phyloP scores from a whole-genome alignment of 257 asterid genomes.

The Nicotiana otophora region DNA sequence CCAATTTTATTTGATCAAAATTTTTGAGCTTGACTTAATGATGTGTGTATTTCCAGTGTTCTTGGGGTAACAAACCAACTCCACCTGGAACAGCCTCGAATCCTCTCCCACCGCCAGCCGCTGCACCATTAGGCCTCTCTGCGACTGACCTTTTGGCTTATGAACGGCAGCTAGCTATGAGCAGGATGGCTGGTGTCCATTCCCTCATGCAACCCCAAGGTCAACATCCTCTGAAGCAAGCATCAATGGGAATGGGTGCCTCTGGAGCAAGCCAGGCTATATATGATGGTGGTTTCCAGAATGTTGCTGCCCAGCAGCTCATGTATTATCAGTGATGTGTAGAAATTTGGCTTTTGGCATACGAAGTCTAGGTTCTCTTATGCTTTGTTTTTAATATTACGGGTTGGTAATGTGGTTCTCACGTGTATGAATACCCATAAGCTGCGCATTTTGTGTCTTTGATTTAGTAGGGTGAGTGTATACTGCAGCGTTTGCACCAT shows the following conservation, averaged over 20 bases:
- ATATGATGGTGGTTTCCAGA: slow-evolving; percentile 86
- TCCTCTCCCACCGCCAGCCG: slow-evolving; percentile 89
- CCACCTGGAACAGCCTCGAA: slow-evolving; percentile 83
- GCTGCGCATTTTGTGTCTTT: background rate
- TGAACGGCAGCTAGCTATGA: slow-evolving; percentile 74
- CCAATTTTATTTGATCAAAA: background rate
- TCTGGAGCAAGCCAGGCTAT: slow-evolving; percentile 80
- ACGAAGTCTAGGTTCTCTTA: background rate
- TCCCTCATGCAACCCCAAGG: slow-evolving; percentile 36
- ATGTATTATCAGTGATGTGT: slow-evolving; percentile 71
- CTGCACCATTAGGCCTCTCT: slow-evolving; percentile 44
- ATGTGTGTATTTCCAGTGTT: slow-evolving; percentile 45
- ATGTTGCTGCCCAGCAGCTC: slow-evolving; percentile 78
- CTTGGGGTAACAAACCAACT: slow-evolving; percentile 98
- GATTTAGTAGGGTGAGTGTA: background rate
- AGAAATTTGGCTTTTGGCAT: slow-evolving; percentile 1
- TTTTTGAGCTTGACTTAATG: background rate
- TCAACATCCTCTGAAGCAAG: slow-evolving; percentile 32
- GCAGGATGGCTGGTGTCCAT: slow-evolving; percentile 52
- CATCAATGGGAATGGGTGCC: slow-evolving; percentile 41
- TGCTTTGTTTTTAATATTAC: background rate
- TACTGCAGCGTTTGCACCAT: background rate
- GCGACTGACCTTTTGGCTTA: slow-evolving; percentile 64
- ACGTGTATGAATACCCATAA: background rate
- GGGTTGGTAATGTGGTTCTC: background rate